Evolutionary conservation across 164 flowering plant species (phyloP).

Genomic region (Umbellularia californica): DNA sequence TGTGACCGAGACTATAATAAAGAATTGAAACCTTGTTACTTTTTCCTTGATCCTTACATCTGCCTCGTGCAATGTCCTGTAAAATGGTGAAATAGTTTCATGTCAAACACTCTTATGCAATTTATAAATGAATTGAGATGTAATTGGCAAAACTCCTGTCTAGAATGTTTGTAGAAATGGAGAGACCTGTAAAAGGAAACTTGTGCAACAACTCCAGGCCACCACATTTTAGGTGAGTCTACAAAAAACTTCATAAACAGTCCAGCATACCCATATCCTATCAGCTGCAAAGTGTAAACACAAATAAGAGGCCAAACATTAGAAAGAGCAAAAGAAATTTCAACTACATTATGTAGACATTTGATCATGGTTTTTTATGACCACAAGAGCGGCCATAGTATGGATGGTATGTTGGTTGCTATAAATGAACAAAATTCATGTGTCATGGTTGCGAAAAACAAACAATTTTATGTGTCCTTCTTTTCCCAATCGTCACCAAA

Average conservation of each 20-base stretch:
- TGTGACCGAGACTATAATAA: constrained; percentile 33
- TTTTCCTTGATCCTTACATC: constrained; percentile 37
- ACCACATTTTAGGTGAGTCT: constrained; percentile 3
- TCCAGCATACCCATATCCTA: constrained; percentile 4
- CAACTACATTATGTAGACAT: too few species aligned
- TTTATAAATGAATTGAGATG: not conserved
- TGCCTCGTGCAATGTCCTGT: constrained; percentile 54
- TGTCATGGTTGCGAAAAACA: too few species aligned
- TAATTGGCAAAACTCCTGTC: not conserved
- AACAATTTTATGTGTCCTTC: too few species aligned
- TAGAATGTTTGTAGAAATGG: too few species aligned
- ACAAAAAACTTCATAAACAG: not conserved
- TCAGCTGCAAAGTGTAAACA: not conserved
- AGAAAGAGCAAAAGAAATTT: too few species aligned
- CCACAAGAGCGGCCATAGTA: too few species aligned
- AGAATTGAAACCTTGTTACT: constrained; percentile 56
- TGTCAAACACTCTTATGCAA: not conserved
- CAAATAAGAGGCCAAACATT: not conserved
- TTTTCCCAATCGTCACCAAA: too few species aligned
- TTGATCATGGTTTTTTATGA: too few species aligned
- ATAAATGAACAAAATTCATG: too few species aligned
- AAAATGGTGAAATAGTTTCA: not conserved
- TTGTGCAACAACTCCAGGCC: not conserved
- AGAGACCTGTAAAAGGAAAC: constrained; percentile 1
- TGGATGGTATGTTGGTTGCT: too few species aligned